phyloP scores from a whole-genome alignment of 257 asterid species.

The Avicennia marina region DNA sequence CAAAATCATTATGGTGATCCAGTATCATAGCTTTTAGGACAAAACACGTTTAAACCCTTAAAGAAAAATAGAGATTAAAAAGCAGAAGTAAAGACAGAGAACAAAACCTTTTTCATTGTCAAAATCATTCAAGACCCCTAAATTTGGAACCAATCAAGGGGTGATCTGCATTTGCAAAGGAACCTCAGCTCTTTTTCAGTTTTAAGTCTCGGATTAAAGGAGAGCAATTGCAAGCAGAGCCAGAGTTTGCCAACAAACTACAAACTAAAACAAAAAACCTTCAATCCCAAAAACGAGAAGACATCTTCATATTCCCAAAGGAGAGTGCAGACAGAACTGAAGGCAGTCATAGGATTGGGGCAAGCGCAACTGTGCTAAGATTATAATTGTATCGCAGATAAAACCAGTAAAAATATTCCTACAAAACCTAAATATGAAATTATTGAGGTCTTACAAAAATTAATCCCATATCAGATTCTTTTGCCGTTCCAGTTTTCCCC shows the following conservation, averaged over 20 bases:
- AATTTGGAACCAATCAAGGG: too few species aligned
- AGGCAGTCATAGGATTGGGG: neutral
- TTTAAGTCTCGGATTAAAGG: too few species aligned
- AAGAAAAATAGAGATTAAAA: neutral
- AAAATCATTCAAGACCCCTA: too few species aligned
- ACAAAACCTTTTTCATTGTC: too few species aligned
- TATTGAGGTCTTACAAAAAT: constrained; percentile 6
- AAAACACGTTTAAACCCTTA: neutral
- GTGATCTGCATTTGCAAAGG: too few species aligned
- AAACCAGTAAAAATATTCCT: constrained; percentile 4
- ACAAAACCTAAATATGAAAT: constrained; percentile 12
- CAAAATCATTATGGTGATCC: neutral
- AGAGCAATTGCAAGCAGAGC: too few species aligned
- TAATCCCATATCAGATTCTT: neutral
- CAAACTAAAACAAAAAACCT: too few species aligned
- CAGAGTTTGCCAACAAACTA: too few species aligned
- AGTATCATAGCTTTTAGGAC: neutral
- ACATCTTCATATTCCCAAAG: neutral
- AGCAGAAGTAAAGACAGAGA: too few species aligned
- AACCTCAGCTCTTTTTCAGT: too few species aligned
- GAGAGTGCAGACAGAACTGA: neutral
- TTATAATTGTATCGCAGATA: constrained; percentile 5
- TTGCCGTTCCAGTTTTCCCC: neutral
- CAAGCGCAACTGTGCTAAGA: neutral
- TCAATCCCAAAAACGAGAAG: neutral